A percentile compares a stretch with the other conserved stretches of the same genome.
Conservation (phyloP, 208 protist genomes). For the Trypanosomatidae sp. region DNA sequence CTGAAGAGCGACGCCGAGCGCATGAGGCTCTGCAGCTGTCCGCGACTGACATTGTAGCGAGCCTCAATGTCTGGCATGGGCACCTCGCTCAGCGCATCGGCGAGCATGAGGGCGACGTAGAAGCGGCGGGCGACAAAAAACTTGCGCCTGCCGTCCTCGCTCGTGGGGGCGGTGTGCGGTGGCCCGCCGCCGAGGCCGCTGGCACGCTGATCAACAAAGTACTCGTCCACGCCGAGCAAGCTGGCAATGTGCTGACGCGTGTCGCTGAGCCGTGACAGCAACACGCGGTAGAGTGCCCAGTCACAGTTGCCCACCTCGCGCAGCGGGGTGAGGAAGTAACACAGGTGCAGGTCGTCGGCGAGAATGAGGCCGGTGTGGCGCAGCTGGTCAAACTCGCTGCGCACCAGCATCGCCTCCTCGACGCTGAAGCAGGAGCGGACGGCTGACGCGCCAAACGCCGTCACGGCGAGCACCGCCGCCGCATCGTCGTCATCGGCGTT, state of each 20-base stretch:
- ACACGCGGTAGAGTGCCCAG: slow-evolving; percentile 47
- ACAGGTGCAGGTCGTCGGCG: slow-evolving; percentile 81
- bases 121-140: slow-evolving; percentile 77
- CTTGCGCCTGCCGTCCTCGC: slow-evolving; percentile 14
- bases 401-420: slow-evolving; percentile 61
- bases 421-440: slow-evolving; percentile 74
- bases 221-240: slow-evolving; percentile 59
- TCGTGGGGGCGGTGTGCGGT: background rate
- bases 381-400: slow-evolving; percentile 51
- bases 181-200: slow-evolving; percentile 26
- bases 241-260: slow-evolving; percentile 64
- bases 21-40: slow-evolving; percentile 77
- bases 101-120: slow-evolving; percentile 80
- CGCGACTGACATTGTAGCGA: slow-evolving; percentile 61
- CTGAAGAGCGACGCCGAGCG: slow-evolving; percentile 75
- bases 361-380: slow-evolving; percentile 64
- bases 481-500: background rate
- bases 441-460: slow-evolving; percentile 59
- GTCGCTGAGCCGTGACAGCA: slow-evolving; percentile 52
- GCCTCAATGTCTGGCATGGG: slow-evolving; percentile 48
- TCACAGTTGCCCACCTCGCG: slow-evolving; percentile 56
- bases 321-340: slow-evolving; percentile 84
- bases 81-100: slow-evolving; percentile 73
- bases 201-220: slow-evolving; percentile 51
- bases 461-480: slow-evolving; percentile 8